Evolutionary conservation across 345 rosid genomes (phyloP), one percentile per base, ranked within the genome.

Genomic region (Eucalyptus pauciflora): DNA sequence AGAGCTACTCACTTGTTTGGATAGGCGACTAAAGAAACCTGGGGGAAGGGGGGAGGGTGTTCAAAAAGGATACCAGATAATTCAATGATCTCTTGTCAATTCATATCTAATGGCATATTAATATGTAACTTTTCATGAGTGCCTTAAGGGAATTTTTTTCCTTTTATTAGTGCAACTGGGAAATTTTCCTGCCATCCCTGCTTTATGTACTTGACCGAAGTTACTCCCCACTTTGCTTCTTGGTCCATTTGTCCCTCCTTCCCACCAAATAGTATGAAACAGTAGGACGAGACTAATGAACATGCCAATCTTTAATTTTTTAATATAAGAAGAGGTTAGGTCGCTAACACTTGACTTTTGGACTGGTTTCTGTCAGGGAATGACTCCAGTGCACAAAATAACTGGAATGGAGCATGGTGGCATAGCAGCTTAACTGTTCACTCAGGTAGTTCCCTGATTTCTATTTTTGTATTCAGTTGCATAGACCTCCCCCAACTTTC

Each of bases 371-470:
- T 90, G 86, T 86, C 92, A 98, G 99, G 96, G 88, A 97, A 97
- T 94, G 96, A 96, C 92, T 89, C 99, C 86, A 95, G 95, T 87
- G 98, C 96, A 88, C 97, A 95, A 90, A 98, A 98, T 88, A 92
- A 98, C 91, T 97, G 99, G 99, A 96, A 94, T 90, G 99, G 99
- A 81, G 95, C 96, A 33, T 98, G 99, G 99, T 95, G 99, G 99
- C 99, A 98, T 92, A 94, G 97, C 91, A 94, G 94, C 93, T 93
- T 96, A 89, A 91, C 91, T 79, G 91, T 91, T 89, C 93, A 93
- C 54, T 94, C 98, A 91, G 99, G 99, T 97, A 90, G 64, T 89
- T 85, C 41, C 50, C 20, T 48, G 48, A 48, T 58, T 54, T 14
- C 62, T 58, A 45, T 80, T 79, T 51, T n/a, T 43, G 20, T 54